Evolutionary conservation across 768 basidiomycete species (phyloP).

Genomic region (Tylopilus rubrobrunneus): DNA sequence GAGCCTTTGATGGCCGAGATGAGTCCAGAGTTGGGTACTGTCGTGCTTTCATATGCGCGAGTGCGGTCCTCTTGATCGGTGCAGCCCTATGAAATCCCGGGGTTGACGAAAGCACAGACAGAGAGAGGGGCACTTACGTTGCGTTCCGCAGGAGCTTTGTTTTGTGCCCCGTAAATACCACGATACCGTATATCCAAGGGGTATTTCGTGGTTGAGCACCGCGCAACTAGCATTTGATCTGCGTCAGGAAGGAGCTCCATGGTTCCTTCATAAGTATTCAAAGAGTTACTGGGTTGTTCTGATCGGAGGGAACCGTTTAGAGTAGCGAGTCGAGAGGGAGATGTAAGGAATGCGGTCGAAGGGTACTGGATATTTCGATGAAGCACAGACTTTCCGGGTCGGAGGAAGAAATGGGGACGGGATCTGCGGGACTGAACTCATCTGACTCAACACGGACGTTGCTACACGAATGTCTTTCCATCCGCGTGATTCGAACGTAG

Average conservation of each 20-base stretch:
- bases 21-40: constrained; percentile 18
- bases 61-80: constrained; percentile 91
- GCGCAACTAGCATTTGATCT: constrained; percentile 87
- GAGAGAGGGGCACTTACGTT: constrained; percentile 59
- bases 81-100: constrained; percentile 57
- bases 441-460: constrained; percentile 87
- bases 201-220: constrained; percentile 97
- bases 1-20: constrained; percentile 26
- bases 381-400: constrained; percentile 98
- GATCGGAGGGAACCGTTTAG: constrained; percentile 85
- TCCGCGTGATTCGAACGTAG: constrained; percentile 66
- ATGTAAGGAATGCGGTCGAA: constrained; percentile 72
- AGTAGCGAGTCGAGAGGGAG: constrained; percentile 69
- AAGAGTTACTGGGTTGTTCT: constrained; percentile 95
- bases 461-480: constrained; percentile 89
- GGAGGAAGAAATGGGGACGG: constrained; percentile 80
- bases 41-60: constrained; percentile 5
- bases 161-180: constrained; percentile 95
- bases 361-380: constrained; percentile 95
- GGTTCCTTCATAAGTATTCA: constrained; percentile 93
- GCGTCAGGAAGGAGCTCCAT: constrained; percentile 55
- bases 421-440: constrained; percentile 94
- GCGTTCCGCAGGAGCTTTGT: constrained; percentile 98
- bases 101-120: not conserved
- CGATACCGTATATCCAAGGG: constrained; percentile 91